Base-by-base conservation (phyloP, 805 yeast species). In the Saccharomycopsis selenospora region DNA sequence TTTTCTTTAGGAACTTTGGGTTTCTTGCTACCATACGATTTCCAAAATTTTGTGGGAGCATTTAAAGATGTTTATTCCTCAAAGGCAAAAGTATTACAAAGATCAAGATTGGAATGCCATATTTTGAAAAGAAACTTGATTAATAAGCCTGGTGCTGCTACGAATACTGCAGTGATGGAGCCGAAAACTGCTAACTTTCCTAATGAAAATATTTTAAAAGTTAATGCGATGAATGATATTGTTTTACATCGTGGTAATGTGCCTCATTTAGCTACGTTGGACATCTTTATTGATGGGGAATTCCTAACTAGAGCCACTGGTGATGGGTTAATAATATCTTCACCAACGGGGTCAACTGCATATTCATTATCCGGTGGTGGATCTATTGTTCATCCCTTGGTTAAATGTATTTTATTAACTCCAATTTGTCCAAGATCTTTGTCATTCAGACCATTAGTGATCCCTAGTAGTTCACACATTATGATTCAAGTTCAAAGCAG, bases 341-440 rank as follows among this genome's bases (percentile, higher is more conserved):
- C 97, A 0, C 98, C 98, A 14, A 90, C 97, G 0, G 98, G 98
- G 0, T 86, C 95, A 7, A 90, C 97, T 0, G 96, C 97, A 0
- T 90, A 90, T 60, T 85, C 95, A 0, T 68, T 90, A 46, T 77
- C 87, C 25, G 79, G 95, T 1, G 97, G 98, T 11, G 98, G 98
- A 1, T 80, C 95, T 11, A 90, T 90, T 51, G 91, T 87, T 1
- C 95, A 90, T 55, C 97, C 98, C 0, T 66, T 80, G 46, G 95
- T 90, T 6, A 83, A 88, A 13, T 82, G 93, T 52, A 81, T 87
- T 8, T 66, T 90, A 42, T 64, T 90, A 27, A 85, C 96, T 0
- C 97, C 97, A 8, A 86, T 90, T 45, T 89, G 96, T 60, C 97
- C 98, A 5, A 67, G 96, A 49, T 85, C 95, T 11, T 69, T 90